phyloP scores from a whole-genome alignment of 345 rosid genomes.

The Corymbia maculata region DNA sequence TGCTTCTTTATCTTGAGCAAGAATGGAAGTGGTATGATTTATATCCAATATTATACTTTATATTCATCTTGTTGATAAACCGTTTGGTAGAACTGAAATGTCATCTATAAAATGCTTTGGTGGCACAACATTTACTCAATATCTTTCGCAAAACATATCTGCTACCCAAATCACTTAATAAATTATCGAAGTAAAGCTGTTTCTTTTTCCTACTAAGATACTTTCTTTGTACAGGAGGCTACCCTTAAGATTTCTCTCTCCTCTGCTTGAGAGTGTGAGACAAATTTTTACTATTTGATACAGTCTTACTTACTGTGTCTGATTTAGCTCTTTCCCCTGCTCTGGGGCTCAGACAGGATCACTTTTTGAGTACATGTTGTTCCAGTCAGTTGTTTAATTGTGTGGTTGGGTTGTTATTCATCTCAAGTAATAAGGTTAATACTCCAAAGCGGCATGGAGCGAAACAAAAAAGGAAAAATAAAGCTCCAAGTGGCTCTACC shows the following conservation, averaged over 20 bases:
- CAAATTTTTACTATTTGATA: neutral
- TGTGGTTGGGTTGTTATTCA: neutral
- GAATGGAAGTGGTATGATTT: constrained; percentile 91
- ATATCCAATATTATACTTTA: neutral
- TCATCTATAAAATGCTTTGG: neutral
- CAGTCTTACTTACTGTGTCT: neutral
- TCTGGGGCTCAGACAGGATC: neutral
- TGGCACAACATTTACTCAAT: neutral
- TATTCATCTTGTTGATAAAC: neutral
- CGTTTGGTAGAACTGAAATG: neutral
- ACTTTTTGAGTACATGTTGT: neutral
- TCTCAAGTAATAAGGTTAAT: neutral
- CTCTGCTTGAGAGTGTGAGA: neutral
- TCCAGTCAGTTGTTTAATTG: neutral
- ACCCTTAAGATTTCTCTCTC: neutral
- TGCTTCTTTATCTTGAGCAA: constrained; percentile 92
- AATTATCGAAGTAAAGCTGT: neutral
- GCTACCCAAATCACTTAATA: neutral
- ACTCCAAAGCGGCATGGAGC: neutral
- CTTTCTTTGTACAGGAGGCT: neutral
- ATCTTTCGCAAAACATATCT: neutral
- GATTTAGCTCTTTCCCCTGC: neutral
- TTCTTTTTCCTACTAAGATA: neutral
- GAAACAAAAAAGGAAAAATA: neutral
- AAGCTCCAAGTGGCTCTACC: neutral